Evolutionary conservation across 345 rosid species (phyloP).

Genomic region (Rubroshorea leprosula): DNA sequence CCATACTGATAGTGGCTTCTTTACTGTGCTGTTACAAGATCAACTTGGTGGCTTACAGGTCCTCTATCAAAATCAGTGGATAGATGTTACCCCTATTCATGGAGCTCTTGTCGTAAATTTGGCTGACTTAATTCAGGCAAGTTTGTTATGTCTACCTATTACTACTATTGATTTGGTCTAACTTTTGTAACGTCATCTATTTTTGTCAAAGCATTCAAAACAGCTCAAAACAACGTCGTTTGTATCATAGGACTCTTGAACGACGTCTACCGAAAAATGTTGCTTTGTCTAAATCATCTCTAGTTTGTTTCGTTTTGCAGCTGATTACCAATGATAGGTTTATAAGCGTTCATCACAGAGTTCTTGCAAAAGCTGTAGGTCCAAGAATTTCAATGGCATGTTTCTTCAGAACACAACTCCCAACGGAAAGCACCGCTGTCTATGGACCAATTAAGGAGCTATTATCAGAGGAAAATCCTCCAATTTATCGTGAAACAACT

Average conservation of each 20-base stretch:
- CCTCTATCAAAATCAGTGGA: constrained; percentile 28
- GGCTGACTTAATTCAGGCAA: constrained; percentile 35
- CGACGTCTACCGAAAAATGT: too few relatives aligned
- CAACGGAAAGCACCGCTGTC: neutral
- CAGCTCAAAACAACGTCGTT: too few relatives aligned
- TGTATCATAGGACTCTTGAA: too few relatives aligned
- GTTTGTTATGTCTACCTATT: neutral
- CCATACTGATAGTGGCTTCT: constrained; percentile 27
- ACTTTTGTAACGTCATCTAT: too few relatives aligned
- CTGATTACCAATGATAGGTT: constrained; percentile 37
- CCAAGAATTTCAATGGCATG: constrained; percentile 37
- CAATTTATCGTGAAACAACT: constrained; percentile 21
- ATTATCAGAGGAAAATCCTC: constrained; percentile 34
- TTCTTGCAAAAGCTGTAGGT: constrained; percentile 20
- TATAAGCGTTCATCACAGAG: constrained; percentile 32
- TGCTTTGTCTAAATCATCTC: neutral
- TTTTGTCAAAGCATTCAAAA: too few relatives aligned
- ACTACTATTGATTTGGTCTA: too few relatives aligned
- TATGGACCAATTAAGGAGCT: constrained; percentile 45
- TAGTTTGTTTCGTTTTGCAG: constrained; percentile 15
- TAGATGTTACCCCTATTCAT: constrained; percentile 21
- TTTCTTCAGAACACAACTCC: constrained; percentile 23
- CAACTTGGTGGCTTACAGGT: constrained; percentile 37
- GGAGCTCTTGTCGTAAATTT: constrained; percentile 32
- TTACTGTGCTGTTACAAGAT: constrained; percentile 31